Conservation (phyloP, 768 basidiomycete genomes). For the Boletus rufocinnamomeus region DNA sequence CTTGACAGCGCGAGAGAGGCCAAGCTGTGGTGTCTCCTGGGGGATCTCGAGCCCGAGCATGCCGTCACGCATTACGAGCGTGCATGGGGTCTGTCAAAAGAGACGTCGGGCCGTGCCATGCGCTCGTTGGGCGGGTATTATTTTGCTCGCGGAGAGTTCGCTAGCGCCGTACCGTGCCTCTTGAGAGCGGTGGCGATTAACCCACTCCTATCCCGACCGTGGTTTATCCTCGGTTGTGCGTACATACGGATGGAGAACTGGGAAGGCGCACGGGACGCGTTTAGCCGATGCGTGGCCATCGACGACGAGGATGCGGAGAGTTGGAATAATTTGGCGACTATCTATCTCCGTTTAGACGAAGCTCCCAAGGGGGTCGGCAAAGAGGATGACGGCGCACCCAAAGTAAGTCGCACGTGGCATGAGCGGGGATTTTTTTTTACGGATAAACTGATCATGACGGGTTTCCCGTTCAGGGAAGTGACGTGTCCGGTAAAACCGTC, state of each 20-base stretch:
- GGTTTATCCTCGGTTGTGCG: slow-evolving; percentile 97
- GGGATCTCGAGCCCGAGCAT: slow-evolving; percentile 79
- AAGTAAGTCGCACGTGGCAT: slow-evolving; percentile 17
- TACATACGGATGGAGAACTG: slow-evolving; percentile 81
- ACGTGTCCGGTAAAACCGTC: slow-evolving; percentile 35
- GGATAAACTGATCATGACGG: slow-evolving; percentile 12
- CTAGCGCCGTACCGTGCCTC: slow-evolving; percentile 64
- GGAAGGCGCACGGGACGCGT: slow-evolving; percentile 81
- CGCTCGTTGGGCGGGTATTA: slow-evolving; percentile 86
- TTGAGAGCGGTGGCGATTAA: slow-evolving; percentile 82
- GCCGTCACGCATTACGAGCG: slow-evolving; percentile 74
- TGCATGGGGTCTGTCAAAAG: slow-evolving; percentile 82
- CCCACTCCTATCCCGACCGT: slow-evolving; percentile 81
- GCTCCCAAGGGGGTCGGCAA: slow-evolving; percentile 34
- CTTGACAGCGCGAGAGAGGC: slow-evolving; percentile 76
- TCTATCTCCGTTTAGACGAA: slow-evolving; percentile 83
- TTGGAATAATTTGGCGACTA: slow-evolving; percentile 96
- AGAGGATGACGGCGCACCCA: slow-evolving; percentile 28
- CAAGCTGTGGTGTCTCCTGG: slow-evolving; percentile 93
- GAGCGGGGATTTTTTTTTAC: too few species aligned
- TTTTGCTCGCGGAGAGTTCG: slow-evolving; percentile 68
- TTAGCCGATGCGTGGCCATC: slow-evolving; percentile 81
- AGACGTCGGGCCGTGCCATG: slow-evolving; percentile 87
- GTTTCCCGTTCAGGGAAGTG: slow-evolving; percentile 27
- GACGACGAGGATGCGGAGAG: slow-evolving; percentile 98